Evolutionary conservation across 139 green algal genomes (phyloP).

Genomic region (Closterium sp.): DNA sequence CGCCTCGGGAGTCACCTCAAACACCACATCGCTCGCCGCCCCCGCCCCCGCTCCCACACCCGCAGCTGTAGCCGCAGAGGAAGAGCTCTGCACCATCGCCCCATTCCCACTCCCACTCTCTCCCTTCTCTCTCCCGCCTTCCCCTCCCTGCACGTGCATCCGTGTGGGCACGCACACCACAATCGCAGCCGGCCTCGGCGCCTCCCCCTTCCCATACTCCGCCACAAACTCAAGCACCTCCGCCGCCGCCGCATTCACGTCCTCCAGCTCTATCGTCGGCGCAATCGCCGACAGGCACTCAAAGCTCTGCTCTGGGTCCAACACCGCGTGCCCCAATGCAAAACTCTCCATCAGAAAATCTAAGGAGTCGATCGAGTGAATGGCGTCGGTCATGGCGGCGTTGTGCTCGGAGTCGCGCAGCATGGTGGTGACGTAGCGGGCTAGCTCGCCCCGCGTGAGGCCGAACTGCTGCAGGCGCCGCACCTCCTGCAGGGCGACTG

Average conservation of each 20-base stretch:
- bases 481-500: conserved; percentile 48
- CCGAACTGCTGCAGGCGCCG: conserved; percentile 83
- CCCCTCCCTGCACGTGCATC: conserved; percentile 42
- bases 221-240: conserved; percentile 83
- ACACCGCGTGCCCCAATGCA: conserved; percentile 86
- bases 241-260: conserved; percentile 34
- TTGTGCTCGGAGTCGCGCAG: conserved; percentile 86
- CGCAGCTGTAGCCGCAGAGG: not conserved
- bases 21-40: conserved; percentile 58
- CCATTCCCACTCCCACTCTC: conserved; percentile 13
- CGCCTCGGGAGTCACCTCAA: conserved; percentile 70
- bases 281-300: conserved; percentile 76
- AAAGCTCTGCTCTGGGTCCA: conserved; percentile 65
- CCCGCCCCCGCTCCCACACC: not conserved
- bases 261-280: conserved; percentile 45
- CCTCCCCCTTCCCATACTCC: conserved; percentile 76
- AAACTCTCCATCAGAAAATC: conserved; percentile 98
- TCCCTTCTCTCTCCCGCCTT: not conserved
- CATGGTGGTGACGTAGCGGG: conserved; percentile 83
- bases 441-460: conserved; percentile 84
- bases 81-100: not conserved
- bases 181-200: conserved; percentile 72
- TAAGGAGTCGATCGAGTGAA: conserved; percentile 85
- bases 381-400: conserved; percentile 76
- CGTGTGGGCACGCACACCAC: conserved; percentile 90